Evolutionary conservation across 129 eudicot genomes (phyloP).

Genomic region (Lonicera japonica): DNA sequence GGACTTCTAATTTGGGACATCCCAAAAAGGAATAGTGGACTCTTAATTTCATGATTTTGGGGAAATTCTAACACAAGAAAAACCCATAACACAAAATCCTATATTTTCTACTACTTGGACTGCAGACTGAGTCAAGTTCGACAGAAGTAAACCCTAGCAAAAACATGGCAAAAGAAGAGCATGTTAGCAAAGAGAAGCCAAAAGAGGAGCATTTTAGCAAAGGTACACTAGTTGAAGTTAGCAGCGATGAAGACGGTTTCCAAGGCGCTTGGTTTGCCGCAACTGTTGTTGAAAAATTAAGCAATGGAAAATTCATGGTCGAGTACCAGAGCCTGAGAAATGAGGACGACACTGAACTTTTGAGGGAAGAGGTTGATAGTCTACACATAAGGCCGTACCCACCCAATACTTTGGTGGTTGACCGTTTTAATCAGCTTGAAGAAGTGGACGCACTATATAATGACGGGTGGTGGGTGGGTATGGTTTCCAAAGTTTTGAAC

Average conservation of each 20-base stretch:
- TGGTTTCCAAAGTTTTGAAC: conserved; percentile 44
- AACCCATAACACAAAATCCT: too few species aligned
- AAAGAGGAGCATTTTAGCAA: conserved; percentile 19
- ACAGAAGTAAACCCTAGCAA: conserved; percentile 16
- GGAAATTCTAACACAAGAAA: too few species aligned
- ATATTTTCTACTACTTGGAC: too few species aligned
- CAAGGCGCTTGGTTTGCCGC: conserved; percentile 90
- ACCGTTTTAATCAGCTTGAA: conserved; percentile 39
- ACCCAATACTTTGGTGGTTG: conserved; percentile 37
- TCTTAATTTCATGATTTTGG: too few species aligned
- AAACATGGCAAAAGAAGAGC: conserved; percentile 4
- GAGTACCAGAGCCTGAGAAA: conserved; percentile 52
- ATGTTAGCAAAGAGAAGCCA: conserved; percentile 15
- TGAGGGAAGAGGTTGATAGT: conserved; percentile 51
- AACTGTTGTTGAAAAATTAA: conserved; percentile 34
- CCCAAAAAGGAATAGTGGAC: too few species aligned
- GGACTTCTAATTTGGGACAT: too few species aligned
- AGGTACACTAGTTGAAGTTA: conserved; percentile 61
- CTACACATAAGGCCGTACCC: conserved; percentile 54
- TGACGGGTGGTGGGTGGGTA: conserved; percentile 98
- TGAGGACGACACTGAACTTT: conserved; percentile 50
- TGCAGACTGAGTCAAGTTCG: not conserved
- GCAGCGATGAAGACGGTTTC: conserved; percentile 72
- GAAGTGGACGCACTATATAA: conserved; percentile 69
- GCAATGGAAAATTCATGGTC: conserved; percentile 28